A percentile compares a stretch with the other conserved stretches of the same genome.
Conservation (phyloP, 2,329 filamentous ascomycete genomes). For the Colletotrichum lentis region DNA sequence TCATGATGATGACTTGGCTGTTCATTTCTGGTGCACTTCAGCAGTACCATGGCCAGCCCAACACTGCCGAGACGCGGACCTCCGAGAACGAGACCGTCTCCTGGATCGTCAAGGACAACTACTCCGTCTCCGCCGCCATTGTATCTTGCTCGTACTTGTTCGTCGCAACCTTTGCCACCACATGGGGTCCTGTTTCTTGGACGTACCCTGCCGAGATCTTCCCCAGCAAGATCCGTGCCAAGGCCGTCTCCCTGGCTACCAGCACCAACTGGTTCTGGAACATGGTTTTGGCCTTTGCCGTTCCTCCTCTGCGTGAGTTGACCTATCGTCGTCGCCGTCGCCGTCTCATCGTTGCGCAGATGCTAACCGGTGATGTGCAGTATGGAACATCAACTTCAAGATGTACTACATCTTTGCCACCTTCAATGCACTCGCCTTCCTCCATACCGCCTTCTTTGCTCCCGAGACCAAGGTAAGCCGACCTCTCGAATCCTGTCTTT, state of each 20-base stretch:
- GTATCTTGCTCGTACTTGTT: conserved; percentile 74
- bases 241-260: conserved; percentile 55
- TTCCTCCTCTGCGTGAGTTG: conserved; percentile 52
- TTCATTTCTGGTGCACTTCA: conserved; percentile 71
- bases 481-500: no score
- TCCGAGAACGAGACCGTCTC: conserved; percentile 58
- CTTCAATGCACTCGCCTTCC: conserved; percentile 72
- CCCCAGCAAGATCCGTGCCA: conserved; percentile 53
- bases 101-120: conserved; percentile 64
- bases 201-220: conserved; percentile 59
- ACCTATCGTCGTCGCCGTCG: no score
- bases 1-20: conserved; percentile 67
- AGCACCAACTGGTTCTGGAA: conserved; percentile 56
- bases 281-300: conserved; percentile 63
- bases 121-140: conserved; percentile 66
- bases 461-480: conserved; percentile 66
- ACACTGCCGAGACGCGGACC: conserved; percentile 50
- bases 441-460: conserved; percentile 71
- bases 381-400: conserved; percentile 64
- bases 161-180: conserved; percentile 59
- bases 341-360: background rate
- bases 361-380: conserved; percentile 30
- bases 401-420: conserved; percentile 80
- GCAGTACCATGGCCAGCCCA: conserved; percentile 64
- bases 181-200: conserved; percentile 57